Evolutionary conservation across 805 yeast species (phyloP), one percentile per base, ranked within the genome.

Genomic region (Candida piceae): DNA sequence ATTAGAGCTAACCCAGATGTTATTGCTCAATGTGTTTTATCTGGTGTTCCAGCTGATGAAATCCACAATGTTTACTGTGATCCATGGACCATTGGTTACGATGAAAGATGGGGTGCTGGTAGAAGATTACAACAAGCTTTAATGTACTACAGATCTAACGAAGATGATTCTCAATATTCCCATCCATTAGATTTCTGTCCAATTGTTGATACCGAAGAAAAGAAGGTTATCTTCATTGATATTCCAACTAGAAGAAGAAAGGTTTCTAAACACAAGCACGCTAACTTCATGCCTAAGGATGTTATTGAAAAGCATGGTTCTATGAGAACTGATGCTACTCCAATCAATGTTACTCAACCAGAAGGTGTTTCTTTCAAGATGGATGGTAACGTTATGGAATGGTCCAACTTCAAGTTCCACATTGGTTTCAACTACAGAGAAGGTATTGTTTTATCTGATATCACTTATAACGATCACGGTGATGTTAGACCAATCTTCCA

Each of bases 391-490:
- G 69, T 75, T 36, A 77, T 84, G 71, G 71, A 70, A 44, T 84
- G 93, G 93, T 78, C 82, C 46, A 84, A 83, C 66, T 84, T 76
- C 69, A 70, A 74, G 44, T 70, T 84, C 67, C 90, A 84, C 62
- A 67, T 84, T 58, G 93, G 93, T 26, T 84, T 84, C 74, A 84
- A 84, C 69, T 80, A 82, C 67, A 74, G 90, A 66, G 93, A 84
- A 62, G 93, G 93, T 46, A 78, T 84, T 57, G 90, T 84, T 21
- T 70, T 84, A 45, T 74, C 80, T 49, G 88, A 84, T 61, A 71
- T 84, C 53, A 62, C 73, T 25, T 83, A 78, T 70, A 80, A 82
- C 53, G 90, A 83, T 57, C 85, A 80, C 48, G 89, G 88, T 36
- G 72, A 74, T 31, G 78, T 69, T 33, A 70, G 88, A 61, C 82